A percentile compares a stretch with the other conserved stretches of the same genome.
These are phyloP conservation scores for Hsuehochloa calcarea DNA, from an alignment of 176 grass and related monocot genomes.

Conservation along the genomic window DNA sequence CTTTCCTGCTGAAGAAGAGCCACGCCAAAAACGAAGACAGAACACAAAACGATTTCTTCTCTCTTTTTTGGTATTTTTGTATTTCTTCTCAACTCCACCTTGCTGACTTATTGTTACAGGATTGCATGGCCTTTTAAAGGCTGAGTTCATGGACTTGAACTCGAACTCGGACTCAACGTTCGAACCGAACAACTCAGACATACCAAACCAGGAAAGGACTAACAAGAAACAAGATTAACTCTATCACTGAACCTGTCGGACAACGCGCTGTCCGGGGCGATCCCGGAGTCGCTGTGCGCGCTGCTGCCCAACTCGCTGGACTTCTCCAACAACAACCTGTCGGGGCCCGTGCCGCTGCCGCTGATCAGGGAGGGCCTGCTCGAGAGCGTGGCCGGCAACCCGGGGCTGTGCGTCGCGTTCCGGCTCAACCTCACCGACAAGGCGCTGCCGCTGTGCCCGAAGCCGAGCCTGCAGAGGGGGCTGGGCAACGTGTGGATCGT, in stretches of 20 bases:
- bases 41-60: no score
- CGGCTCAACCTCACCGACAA: conserved; percentile 55
- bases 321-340: conserved; percentile 87
- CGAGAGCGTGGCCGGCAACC: conserved; percentile 76
- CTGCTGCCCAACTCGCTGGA: conserved; percentile 88
- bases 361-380: conserved; percentile 82
- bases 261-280: conserved; percentile 69
- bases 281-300: conserved; percentile 69
- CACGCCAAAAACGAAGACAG: no score
- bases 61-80: no score
- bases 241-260: conserved; percentile 58
- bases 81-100: no score
- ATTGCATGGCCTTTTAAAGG: no score
- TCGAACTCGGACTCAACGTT: no score
- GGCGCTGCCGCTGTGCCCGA: conserved; percentile 64
- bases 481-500: conserved; percentile 60
- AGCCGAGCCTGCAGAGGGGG: conserved; percentile 33
- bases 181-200: no score
- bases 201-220: no score
- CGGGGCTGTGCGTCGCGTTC: conserved; percentile 78
- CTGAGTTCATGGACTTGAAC: no score
- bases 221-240: no score
- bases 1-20: no score
- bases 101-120: no score
- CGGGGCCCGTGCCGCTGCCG: conserved; percentile 60